A percentile compares a stretch with the other conserved stretches of the same genome.
Evolutionary conservation across 2,329 filamentous ascomycete genomes (phyloP).

Genomic region (Sporothrix humicola): DNA sequence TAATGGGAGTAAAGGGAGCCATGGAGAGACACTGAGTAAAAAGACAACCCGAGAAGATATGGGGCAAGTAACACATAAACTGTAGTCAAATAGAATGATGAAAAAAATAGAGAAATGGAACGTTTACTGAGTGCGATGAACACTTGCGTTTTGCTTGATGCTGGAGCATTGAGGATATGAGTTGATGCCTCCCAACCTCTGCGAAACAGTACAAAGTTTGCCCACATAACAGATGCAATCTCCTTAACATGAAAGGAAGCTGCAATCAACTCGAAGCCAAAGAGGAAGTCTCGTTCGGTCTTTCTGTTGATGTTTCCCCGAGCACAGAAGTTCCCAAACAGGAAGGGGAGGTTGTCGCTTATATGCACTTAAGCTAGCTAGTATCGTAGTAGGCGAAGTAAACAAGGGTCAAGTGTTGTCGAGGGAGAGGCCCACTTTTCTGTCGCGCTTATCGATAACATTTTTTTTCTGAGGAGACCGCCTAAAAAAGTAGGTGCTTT

Average conservation of each 20-base stretch:
- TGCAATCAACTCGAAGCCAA: too few relatives aligned
- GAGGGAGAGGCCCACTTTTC: neutral
- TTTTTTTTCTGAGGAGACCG: conserved; percentile 24
- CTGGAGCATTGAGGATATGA: too few relatives aligned
- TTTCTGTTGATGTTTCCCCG: neutral
- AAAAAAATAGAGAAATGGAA: too few relatives aligned
- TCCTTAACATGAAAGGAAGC: too few relatives aligned
- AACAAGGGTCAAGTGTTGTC: neutral
- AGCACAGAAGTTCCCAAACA: neutral
- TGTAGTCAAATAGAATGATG: too few relatives aligned
- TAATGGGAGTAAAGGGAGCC: too few relatives aligned
- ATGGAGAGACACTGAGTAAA: too few relatives aligned
- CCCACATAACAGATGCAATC: too few relatives aligned
- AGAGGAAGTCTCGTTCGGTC: neutral
- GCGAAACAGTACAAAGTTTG: neutral
- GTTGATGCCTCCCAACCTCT: neutral
- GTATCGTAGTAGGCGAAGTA: neutral
- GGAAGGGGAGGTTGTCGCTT: neutral
- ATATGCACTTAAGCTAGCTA: neutral
- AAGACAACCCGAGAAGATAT: too few relatives aligned
- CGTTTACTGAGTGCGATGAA: too few relatives aligned
- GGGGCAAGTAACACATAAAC: too few relatives aligned
- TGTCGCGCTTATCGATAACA: conserved; percentile 27
- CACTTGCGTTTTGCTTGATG: too few relatives aligned
- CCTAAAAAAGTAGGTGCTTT: conserved; percentile 23